Base-by-base conservation (phyloP, 768 basidiomycete genomes). In the Pleurotus pulmonarius region DNA sequence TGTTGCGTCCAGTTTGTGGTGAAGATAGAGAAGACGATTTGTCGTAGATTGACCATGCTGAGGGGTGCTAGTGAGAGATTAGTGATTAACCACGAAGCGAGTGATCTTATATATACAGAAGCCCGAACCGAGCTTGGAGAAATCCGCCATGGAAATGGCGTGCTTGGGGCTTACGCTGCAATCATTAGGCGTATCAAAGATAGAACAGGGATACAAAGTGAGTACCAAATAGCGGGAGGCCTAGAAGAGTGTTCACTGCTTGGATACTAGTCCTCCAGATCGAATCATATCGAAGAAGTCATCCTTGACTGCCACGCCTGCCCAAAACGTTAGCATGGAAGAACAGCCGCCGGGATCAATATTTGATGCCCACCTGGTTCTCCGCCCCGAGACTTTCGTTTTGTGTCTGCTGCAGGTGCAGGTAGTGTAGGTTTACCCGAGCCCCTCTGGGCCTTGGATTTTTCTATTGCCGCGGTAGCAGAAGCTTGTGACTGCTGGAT, bases 201-300 rank as follows among this genome's bases (percentile, higher is more conserved):
- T 34, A 34, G 29, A 34, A 2, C 29, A 34, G 29, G 8, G 29
- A 34, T 34, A 34, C 3, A 34, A 34, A 9, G 29, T 34, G 29
- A 34, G 29, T 34, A 34, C 29, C 7, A 34, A 34, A 34, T 34
- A 34, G 29, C 9, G 59, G 29, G 37, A 24, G 22, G n/a, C 44
- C 26, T 12, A 9, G 38, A 59, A 54, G 46, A 37, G 20, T 39
- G 12, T 22, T 26, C 38, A 90, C 49, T 73, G 72, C 67, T 83
- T 92, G 16, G 90, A 88, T 40, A 93, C 91, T 39, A 91, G 72
- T 4, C 87, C 86, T 44, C 91, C 91, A 41, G 88, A 85, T 56
- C 87, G 81, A 63, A 94, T 91, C 79, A 91, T 85, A 61, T 90
- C 83, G 65, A 93, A 83, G 69, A 94, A 94, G 55, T 83, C 80